Base-by-base conservation (phyloP, 371 early-diverging fungal species). In the Mortierella sp. region DNA sequence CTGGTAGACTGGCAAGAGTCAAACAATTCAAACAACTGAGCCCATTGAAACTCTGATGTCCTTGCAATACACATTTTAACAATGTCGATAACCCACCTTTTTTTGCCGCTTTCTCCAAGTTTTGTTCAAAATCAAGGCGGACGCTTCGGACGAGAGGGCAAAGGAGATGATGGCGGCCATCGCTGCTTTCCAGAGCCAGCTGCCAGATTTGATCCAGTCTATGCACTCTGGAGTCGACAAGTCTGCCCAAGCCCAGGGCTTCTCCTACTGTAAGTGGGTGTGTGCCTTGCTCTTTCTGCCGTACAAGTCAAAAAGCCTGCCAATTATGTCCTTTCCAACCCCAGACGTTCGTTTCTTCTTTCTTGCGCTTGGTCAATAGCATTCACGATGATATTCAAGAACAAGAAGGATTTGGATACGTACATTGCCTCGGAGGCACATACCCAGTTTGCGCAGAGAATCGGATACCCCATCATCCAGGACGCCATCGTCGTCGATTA, bases 171-270 rank as follows among this genome's bases (percentile, higher is more conserved):
- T 61, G 61, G 10, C 22, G 8, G 61, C 61, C 61, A 61, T 61
- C 34, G 61, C 61, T 22, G 61, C 61, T n/a, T 61, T 61, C 61
- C 61, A 61, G 61, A 61, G 31, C 61, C 61, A 61, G 61, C 61
- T 34, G 22, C 61, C 61, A 19, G 61, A 37, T 3, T 22, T 61
- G 34, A 61, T 61, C 61, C 61, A 22, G 37, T 61, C 61, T 22
- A 61, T 61, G 61, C 37, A 61, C 39, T 61, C 61, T 34, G 61
- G 61, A 34, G 61, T 61, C 61, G 61, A 61, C 22, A 61, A 34
- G 61, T 61, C 61, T 34, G 61, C 61, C 61, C 61, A 61, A 31
- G 22, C 61, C 37, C 61, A 61, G 3, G 61, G 61, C 61, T 61
- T 61, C 4, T 34, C 37, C 22, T 61, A 61, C 37, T 61, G 61